Base-by-base conservation (phyloP, 371 early-diverging fungal species). In the Mucor indicus region DNA sequence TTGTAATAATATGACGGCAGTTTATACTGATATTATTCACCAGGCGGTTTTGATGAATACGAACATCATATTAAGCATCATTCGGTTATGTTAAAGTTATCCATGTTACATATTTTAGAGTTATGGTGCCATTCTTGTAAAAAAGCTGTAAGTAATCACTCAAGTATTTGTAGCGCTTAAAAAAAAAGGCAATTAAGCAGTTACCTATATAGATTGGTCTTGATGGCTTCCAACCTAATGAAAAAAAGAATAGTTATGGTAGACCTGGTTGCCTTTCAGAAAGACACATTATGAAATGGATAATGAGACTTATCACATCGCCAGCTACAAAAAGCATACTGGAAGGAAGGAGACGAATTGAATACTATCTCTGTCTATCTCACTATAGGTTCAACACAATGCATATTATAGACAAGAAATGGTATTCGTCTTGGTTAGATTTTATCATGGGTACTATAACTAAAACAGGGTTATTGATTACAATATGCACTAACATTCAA, bases 371-470 rank as follows among this genome's bases (percentile, higher is more conserved):
- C 4, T 47, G 33, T 31, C 22, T 25, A 36, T 10, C 20, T 17
- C 57, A 57, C 15, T 42, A 29, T 16, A 42, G 48, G 37, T 29
- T 42, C 11, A 30, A 30, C 4, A 41, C 30, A 8, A 38, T 19
- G 32, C 37, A 51, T 17, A 35, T 57, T 15, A 27, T 57, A 8
- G 43, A 51, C 22, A 57, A 42, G 35, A 15, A 31, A 1, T 57
- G 57, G 57, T 30, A 41, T 33, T n/a, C 27, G 35, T 1, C 36
- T 10, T 57, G 57, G 57, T 13, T 57, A 16, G 20, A 29, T n/a
- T 57, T 51, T 31, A 57, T 57, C 16, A 44, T 51, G 30, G 56
- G 56, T 55, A 49, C 6, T 8, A 29, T 12, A 27, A 22, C 35
- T 30, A 12, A 11, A 15, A 36, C 4, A 23, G 19, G 17, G 25